Base-by-base conservation (phyloP, 78 protist genomes). In the Dictyostelium capitatum region DNA sequence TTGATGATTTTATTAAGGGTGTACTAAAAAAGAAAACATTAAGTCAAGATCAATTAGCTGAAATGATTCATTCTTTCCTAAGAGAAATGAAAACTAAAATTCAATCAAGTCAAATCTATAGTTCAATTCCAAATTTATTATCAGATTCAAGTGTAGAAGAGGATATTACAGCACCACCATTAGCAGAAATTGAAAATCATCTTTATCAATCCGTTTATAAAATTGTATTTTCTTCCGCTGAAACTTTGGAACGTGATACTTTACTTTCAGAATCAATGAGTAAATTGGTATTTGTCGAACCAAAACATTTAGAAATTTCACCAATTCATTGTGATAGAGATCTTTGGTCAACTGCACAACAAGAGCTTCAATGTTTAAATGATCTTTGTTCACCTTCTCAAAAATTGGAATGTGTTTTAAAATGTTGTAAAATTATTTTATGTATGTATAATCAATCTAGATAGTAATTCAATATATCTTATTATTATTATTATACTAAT, bases 361-460 rank as follows among this genome's bases (percentile, higher is more conserved):
- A 65, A 51, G 93, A 87, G 51, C 51, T 87, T 6, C 84, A 43
- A 19, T n/a, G 17, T 30, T 64, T 87, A 19, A 87, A 87, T 37
- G 93, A 87, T 20, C 83, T 87, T 17, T 87, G 9, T 47, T 77
- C 93, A 28, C 93, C 93, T 6, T 87, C 93, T 30, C 93, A 87
- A 50, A 87, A 87, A 51, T 50, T 87, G 20, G 93, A 87, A 78
- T 87, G 93, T 77, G 69, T 87, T 23, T 77, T 87, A 65, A 87
- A 87, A 32, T 87, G 92, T 59, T 85, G 82, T 59, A 54, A 75
- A 83, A 75, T 74, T 20, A 85, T 74, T 30, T 74, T 74, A 48
- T 73, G 28, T 62, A 62, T 19, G 70, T 62, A 25, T n/a, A n/a
- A n/a, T n/a, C n/a, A n/a, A n/a, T n/a, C n/a, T n/a, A n/a, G n/a